Evolutionary conservation across 176 grass and related monocot genomes (phyloP).

Genomic region (Tillandsia leiboldiana): DNA sequence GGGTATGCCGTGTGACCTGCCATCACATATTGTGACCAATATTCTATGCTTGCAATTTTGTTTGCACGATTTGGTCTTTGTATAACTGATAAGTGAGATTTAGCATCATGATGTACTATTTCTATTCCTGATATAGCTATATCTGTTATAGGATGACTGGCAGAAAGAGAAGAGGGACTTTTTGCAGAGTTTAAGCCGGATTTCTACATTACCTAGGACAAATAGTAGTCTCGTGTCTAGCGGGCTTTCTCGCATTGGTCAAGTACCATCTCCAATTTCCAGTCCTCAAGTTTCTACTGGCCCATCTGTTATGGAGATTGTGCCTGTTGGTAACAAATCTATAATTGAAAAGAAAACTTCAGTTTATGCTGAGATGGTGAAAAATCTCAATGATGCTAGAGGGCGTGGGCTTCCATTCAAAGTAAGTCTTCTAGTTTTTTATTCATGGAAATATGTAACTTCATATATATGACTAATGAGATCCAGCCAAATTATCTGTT

Average conservation of each 20-base stretch:
- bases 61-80: background rate
- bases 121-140: constrained; percentile 15
- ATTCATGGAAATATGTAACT: constrained; percentile 6
- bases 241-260: constrained; percentile 30
- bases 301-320: constrained; percentile 35
- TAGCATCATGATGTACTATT: constrained; percentile 10
- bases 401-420: constrained; percentile 56
- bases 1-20: too few relatives aligned
- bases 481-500: background rate
- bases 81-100: background rate
- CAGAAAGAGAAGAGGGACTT: constrained; percentile 92
- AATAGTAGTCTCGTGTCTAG: constrained; percentile 39
- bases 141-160: constrained; percentile 76
- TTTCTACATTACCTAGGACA: constrained; percentile 91
- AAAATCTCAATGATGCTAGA: constrained; percentile 81
- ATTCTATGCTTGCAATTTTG: too few relatives aligned
- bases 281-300: constrained; percentile 45
- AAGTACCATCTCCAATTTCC: constrained; percentile 49
- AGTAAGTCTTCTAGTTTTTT: constrained; percentile 37
- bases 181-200: constrained; percentile 70
- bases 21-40: too few relatives aligned
- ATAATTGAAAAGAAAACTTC: constrained; percentile 90
- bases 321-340: constrained; percentile 64
- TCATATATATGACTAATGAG: constrained; percentile 12
- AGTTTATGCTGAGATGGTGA: constrained; percentile 69